A percentile compares a stretch with the other conserved stretches of the same genome.
Conservation (phyloP, 2,329 filamentous ascomycete species). For the Colletotrichum liriopes region DNA sequence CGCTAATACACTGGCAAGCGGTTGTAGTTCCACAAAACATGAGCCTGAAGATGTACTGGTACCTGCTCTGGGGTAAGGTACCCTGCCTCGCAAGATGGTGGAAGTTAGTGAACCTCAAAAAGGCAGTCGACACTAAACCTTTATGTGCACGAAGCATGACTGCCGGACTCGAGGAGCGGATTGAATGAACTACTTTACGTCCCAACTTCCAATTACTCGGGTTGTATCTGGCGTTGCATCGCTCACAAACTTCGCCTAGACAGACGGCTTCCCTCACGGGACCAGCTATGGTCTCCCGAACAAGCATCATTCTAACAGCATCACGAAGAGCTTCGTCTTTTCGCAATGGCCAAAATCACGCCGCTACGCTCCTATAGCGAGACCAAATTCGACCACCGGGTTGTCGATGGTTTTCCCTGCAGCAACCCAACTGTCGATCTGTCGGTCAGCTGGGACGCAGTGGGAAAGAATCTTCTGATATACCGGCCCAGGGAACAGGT, state of each 20-base stretch:
- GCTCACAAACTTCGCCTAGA: background rate
- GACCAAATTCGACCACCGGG: conserved; percentile 69
- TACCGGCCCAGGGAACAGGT: conserved; percentile 84
- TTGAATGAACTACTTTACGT: background rate
- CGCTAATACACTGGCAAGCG: background rate
- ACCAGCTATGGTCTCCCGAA: conserved; percentile 28
- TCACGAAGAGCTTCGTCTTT: conserved; percentile 38
- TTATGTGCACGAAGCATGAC: background rate
- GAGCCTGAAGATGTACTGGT: background rate
- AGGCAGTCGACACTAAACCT: conserved; percentile 1
- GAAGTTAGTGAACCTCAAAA: conserved; percentile 14
- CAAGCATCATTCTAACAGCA: background rate
- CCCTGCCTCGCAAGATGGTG: background rate
- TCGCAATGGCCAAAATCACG: conserved; percentile 47
- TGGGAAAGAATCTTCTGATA: conserved; percentile 79
- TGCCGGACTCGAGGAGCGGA: background rate
- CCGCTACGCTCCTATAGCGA: conserved; percentile 68
- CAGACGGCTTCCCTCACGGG: background rate
- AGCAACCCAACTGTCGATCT: conserved; percentile 92
- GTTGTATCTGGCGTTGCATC: background rate
- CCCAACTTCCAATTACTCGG: background rate
- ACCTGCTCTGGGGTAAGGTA: conserved; percentile 1
- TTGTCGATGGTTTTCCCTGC: conserved; percentile 73
- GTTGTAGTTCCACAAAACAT: background rate
- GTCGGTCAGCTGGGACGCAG: conserved; percentile 78